Base-by-base conservation (phyloP, 2,329 filamentous ascomycete genomes). In the Penicillium sp. region DNA sequence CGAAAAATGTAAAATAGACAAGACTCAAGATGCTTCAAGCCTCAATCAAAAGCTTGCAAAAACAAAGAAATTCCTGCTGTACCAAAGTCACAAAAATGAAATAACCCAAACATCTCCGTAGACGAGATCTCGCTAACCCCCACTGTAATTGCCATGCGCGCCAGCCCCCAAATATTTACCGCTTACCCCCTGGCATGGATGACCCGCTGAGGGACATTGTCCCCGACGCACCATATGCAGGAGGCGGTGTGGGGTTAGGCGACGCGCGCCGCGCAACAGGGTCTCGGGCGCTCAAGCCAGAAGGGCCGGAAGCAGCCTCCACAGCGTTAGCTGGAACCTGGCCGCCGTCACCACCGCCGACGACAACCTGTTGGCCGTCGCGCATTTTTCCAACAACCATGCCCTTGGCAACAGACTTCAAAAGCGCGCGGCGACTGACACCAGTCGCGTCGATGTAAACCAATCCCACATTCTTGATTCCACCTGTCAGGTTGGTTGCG, bases 371-470 rank as follows among this genome's bases (percentile, higher is more conserved):
- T 56, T 79, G 69, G 8, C 78, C 78, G 52, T 79, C 76, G 40
- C 73, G 76, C 75, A 80, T 79, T 37, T 72, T 74, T 22, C 78
- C 79, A 35, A 80, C 75, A 3, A 80, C 76, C 94, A 99, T 97
- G 39, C 94, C 92, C 79, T 96, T 97, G 20, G 92, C 94, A 1
- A 97, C 94, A 40, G 89, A 90, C 80, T 97, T 99, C 70, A 99
- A 84, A 42, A 99, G 85, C 0, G 94, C 94, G 59, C 87, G 85
- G 40, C 94, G 83, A 53, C 90, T 96, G 1, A 99, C 94, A 35
- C 94, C 94, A 0, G 92, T 89, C 1, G 95, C 93, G 66, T 99
- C 94, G 58, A 99, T 96, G 71, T 99, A 99, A 32, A 99, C 94
- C 29, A 99, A 81, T 6, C 92, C 94, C 8, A 97, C 94, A 63